phyloP scores from a whole-genome alignment of 108 stramenopile species.

The Ochromonas danica region DNA sequence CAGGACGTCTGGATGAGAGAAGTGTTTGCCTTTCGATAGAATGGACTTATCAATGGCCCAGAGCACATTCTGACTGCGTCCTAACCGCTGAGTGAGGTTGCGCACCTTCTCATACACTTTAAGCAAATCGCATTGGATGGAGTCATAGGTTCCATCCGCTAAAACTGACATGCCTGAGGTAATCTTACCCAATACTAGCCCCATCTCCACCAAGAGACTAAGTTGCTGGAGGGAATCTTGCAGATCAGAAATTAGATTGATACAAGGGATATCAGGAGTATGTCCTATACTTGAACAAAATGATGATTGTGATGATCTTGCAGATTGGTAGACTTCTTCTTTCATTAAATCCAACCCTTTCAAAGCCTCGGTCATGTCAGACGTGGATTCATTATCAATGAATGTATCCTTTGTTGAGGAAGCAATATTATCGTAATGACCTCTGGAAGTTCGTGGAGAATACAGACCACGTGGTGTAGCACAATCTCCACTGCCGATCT shows the following conservation, averaged over 20 bases:
- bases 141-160: not conserved
- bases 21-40: not conserved
- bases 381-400: not conserved
- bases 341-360: no score
- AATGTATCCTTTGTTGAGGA: no score
- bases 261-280: not conserved
- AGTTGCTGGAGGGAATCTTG: not conserved
- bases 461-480: not conserved
- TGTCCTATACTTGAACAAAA: not conserved
- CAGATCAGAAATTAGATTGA: not conserved
- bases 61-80: not conserved
- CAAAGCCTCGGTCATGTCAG: not conserved
- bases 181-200: not conserved
- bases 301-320: not conserved
- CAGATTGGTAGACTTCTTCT: no score
- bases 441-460: not conserved
- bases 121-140: not conserved
- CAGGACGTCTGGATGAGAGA: not conserved
- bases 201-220: no score
- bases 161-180: not conserved
- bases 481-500: not conserved
- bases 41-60: not conserved
- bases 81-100: not conserved
- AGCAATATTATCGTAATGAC: not conserved
- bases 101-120: constrained; percentile 1